Evolutionary conservation across 139 green algal species (phyloP).

Genomic region (Desmodesmus armatus): DNA sequence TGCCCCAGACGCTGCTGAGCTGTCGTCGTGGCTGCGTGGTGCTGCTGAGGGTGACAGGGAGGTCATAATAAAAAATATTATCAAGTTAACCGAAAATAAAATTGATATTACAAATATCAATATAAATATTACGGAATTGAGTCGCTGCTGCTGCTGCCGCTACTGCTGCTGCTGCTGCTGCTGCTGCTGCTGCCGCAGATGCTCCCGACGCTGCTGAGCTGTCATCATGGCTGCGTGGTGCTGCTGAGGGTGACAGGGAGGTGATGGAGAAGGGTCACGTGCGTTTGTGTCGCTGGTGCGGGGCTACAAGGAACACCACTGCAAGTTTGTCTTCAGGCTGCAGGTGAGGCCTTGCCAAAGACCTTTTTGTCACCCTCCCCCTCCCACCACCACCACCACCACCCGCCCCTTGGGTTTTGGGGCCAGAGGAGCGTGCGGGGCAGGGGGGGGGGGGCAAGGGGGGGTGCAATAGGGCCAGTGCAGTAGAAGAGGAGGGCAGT

Average conservation of each 20-base stretch:
- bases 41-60: too few species aligned
- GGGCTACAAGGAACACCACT: slow-evolving; percentile 99
- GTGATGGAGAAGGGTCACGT: slow-evolving; percentile 93
- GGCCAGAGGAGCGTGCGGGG: too few species aligned
- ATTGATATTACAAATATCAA: background rate
- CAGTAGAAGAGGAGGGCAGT: too few species aligned
- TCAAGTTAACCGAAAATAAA: too few species aligned
- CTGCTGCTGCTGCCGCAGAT: background rate
- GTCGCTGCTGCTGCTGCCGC: slow-evolving; percentile 10
- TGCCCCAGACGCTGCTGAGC: slow-evolving; percentile 34
- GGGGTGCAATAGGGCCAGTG: too few species aligned
- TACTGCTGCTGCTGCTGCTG: background rate
- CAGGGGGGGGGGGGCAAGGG: too few species aligned
- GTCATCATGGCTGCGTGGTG: slow-evolving; percentile 45
- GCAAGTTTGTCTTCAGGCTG: slow-evolving; percentile 90
- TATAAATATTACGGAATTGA: background rate
- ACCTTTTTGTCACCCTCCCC: too few species aligned
- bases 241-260: slow-evolving; percentile 78
- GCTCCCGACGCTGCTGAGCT: slow-evolving; percentile 9
- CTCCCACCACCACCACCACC: too few species aligned
- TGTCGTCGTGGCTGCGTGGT: background rate
- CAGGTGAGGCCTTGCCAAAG: too few species aligned
- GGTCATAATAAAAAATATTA: too few species aligned
- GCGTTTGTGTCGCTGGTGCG: slow-evolving; percentile 96
- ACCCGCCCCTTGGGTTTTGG: too few species aligned